A percentile compares a stretch with the other conserved stretches of the same genome.
phyloP scores from a whole-genome alignment of 495 filamentous ascomycete species.

The Neurospora hispaniola region DNA sequence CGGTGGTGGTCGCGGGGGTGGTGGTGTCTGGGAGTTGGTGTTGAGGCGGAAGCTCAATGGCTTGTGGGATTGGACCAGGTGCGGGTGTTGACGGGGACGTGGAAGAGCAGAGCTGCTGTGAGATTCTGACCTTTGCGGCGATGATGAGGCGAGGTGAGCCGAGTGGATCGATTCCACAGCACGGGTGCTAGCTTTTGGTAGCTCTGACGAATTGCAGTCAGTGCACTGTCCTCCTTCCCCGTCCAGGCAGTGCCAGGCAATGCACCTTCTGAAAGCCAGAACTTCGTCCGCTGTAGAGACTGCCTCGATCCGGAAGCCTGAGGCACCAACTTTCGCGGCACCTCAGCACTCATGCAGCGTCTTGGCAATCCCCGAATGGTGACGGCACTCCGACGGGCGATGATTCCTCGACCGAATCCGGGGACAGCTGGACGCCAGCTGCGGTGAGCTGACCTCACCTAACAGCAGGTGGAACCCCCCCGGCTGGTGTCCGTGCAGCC shows the following conservation, averaged over 20 bases:
- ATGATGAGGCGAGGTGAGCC: conserved; percentile 10
- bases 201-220: conserved; percentile 1
- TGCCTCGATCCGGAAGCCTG: background rate
- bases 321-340: background rate
- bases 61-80: conserved; percentile 3
- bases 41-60: conserved; percentile 12
- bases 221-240: background rate
- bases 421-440: background rate
- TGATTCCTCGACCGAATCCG: background rate
- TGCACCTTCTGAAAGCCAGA: background rate
- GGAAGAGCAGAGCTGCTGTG: background rate
- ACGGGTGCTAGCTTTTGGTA: background rate
- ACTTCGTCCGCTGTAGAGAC: background rate
- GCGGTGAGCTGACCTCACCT: background rate
- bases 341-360: background rate
- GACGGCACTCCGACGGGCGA: background rate
- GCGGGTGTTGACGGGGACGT: background rate
- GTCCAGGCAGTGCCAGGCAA: background rate
- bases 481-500: background rate
- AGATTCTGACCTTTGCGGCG: conserved; percentile 1
- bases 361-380: background rate
- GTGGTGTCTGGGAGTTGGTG: conserved; percentile 8
- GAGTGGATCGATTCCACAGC: conserved; percentile 1
- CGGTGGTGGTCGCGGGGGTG: conserved; percentile 6
- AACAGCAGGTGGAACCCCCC: background rate